These are phyloP conservation scores for Warburgia ugandensis DNA, from an alignment of 164 flowering plant species.

Conservation along the genomic window DNA sequence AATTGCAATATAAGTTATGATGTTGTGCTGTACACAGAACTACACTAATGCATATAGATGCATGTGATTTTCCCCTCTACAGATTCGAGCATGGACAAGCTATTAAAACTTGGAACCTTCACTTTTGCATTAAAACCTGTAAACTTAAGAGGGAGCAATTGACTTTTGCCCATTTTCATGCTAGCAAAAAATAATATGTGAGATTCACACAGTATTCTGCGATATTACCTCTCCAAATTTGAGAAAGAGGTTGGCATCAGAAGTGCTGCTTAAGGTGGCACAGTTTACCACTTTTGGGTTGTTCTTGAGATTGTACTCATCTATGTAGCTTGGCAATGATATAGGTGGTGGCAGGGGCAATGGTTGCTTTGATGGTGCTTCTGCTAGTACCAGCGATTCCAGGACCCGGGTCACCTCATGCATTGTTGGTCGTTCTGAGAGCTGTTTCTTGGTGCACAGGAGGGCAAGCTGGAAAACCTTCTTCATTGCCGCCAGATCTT, in stretches of 20 bases:
- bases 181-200: too few species aligned
- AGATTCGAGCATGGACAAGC: too few species aligned
- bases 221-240: constrained; percentile 96
- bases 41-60: too few species aligned
- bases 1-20: too few species aligned
- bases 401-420: constrained; percentile 89
- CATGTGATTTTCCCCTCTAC: too few species aligned
- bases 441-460: constrained; percentile 81
- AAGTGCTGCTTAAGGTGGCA: constrained; percentile 63
- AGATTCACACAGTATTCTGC: constrained; percentile 40
- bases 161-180: too few species aligned
- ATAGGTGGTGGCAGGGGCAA: constrained; percentile 15
- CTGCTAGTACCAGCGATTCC: constrained; percentile 36
- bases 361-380: constrained; percentile 11
- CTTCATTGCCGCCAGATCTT: constrained; percentile 77
- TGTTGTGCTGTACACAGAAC: too few species aligned
- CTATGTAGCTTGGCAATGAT: constrained; percentile 45
- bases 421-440: constrained; percentile 87
- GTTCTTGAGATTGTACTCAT: constrained; percentile 67
- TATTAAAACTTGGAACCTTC: too few species aligned
- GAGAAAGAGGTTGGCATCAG: constrained; percentile 89
- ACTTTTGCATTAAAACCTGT: too few species aligned
- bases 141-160: too few species aligned
- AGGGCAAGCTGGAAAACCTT: constrained; percentile 90
- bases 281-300: constrained; percentile 60